phyloP scores from a whole-genome alignment of 2,329 filamentous ascomycete genomes.

The Exophiala sp. region DNA sequence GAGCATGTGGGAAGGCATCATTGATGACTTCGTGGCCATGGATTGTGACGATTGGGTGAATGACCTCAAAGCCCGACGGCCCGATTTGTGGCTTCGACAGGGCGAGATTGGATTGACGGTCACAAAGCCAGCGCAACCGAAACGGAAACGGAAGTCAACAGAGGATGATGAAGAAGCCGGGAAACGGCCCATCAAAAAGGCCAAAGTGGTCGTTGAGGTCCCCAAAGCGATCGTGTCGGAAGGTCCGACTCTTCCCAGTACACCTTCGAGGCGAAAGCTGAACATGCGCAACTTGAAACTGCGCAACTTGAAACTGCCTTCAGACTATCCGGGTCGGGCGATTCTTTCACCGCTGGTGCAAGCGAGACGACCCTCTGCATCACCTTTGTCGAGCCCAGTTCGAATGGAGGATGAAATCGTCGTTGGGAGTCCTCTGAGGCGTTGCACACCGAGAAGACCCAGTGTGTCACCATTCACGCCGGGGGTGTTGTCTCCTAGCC shows the following conservation, averaged over 20 bases:
- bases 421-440: not conserved
- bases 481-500: conserved; percentile 10
- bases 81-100: conserved; percentile 50
- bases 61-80: conserved; percentile 55
- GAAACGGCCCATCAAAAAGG: conserved; percentile 18
- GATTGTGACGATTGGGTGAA: conserved; percentile 68
- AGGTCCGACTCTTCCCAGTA: not conserved
- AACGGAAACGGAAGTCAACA: conserved; percentile 25
- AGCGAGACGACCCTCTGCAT: conserved; percentile 17
- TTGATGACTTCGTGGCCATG: conserved; percentile 70
- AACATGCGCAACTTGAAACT: not conserved
- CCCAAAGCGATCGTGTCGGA: not conserved
- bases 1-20: conserved; percentile 65
- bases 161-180: conserved; percentile 10
- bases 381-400: conserved; percentile 21
- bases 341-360: conserved; percentile 23
- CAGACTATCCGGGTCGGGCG: conserved; percentile 6
- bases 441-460: conserved; percentile 12
- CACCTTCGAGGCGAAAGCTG: conserved; percentile 6
- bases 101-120: conserved; percentile 29
- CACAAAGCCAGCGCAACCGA: conserved; percentile 23
- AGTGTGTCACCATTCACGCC: conserved; percentile 18
- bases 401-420: conserved; percentile 4
- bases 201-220: conserved; percentile 20
- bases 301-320: conserved; percentile 6